Evolutionary conservation across 371 early-diverging fungal genomes (phyloP), one percentile per base, ranked within the genome.

Genomic region (Capillidium heterosporum): DNA sequence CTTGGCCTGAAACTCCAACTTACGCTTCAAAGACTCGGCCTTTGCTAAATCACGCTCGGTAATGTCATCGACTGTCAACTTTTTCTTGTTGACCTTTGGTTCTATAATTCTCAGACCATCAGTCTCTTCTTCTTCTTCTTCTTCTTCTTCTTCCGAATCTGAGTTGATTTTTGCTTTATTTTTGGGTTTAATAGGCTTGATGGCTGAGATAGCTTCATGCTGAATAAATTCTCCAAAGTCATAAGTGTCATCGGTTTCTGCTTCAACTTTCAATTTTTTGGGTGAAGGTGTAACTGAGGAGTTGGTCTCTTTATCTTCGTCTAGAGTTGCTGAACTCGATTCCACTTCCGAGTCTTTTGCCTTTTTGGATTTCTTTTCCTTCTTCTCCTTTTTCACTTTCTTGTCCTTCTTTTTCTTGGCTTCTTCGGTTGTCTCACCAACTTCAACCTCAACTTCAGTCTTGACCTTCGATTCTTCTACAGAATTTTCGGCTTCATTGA

Each of bases 351-450:
- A 57, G 65, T 65, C 71, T 69, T 71, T 63, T 70, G 63, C 60
- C 64, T 76, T 59, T 64, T 68, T 57, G 63, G 70, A 51, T 66
- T 65, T 42, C 63, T 68, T 71, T 29, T 62, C 62, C 39, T 61
- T 60, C 48, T 71, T 70, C 56, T 68, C 71, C 56, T 67, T 69
- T 49, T 65, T 67, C 48, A 71, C 67, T 47, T 70, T 50, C 48
- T 66, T 68, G 54, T 64, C 59, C 57, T 61, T 68, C 49, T 68
- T 65, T 61, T 71, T 63, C 27, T 59, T 49, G 27, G 4, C 32
- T n/a, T 28, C 10, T 44, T 17, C 7, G 10, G 21, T 44, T 7
- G 10, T n/a, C 21, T 44, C 46, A 21, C 13, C 19, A 23, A 0
- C 46, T n/a, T 10, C 40, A 10, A 13, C 40, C 40, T 40, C 40